These are phyloP conservation scores for Mariannaea sp. DNA, from an alignment of 2,329 filamentous ascomycete species.

Conservation along the genomic window DNA sequence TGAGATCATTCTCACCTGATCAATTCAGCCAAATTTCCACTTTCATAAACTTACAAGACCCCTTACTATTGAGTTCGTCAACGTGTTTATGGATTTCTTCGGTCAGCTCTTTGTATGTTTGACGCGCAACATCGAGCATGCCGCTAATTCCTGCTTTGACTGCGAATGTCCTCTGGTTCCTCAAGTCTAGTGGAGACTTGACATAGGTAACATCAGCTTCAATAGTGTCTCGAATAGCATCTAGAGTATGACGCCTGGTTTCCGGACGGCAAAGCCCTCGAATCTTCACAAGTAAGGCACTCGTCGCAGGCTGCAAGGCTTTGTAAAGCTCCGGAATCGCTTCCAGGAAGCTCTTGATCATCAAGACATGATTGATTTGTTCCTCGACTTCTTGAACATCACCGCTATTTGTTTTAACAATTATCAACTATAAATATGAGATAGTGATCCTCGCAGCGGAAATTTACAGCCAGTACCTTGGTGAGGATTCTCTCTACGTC, in stretches of 20 bases:
- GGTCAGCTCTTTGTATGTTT: constrained; percentile 87
- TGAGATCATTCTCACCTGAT: constrained; percentile 61
- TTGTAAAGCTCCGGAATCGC: constrained; percentile 70
- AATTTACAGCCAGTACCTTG: constrained; percentile 54
- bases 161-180: constrained; percentile 89
- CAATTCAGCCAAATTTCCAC: constrained; percentile 2
- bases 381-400: constrained; percentile 75
- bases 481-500: constrained; percentile 83
- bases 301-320: constrained; percentile 67
- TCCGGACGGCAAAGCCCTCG: constrained; percentile 70
- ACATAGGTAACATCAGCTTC: constrained; percentile 83
- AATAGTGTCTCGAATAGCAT: constrained; percentile 70
- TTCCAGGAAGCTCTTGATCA: constrained; percentile 80
- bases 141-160: constrained; percentile 85
- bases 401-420: constrained; percentile 69
- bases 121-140: constrained; percentile 83
- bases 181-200: constrained; percentile 78
- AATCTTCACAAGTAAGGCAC: constrained; percentile 68
- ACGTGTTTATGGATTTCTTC: constrained; percentile 77
- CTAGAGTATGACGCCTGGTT: constrained; percentile 63
- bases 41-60: too few relatives aligned
- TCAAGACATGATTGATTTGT: constrained; percentile 83
- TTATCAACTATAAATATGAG: constrained; percentile 64
- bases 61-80: constrained; percentile 66
- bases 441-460: accelerated